phyloP scores from a whole-genome alignment of 441 rosid species.

The Cnidoscolus chayamansa region DNA sequence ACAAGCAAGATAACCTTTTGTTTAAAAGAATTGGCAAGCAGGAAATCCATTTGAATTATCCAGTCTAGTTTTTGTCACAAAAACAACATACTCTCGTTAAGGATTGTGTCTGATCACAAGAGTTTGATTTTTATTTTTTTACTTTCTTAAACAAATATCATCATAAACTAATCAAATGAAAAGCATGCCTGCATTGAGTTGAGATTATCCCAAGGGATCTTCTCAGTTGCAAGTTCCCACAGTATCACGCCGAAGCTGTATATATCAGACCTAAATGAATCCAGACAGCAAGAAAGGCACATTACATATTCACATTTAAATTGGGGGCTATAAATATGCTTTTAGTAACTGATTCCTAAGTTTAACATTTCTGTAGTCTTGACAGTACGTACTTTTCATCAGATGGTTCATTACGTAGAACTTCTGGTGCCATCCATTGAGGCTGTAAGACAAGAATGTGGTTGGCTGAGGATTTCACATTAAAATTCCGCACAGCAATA shows the following conservation, averaged over 20 bases:
- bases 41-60: background rate
- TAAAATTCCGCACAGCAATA: conserved; percentile 9
- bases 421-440: conserved; percentile 99
- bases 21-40: conserved; percentile 2
- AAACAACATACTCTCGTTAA: background rate
- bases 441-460: conserved; percentile 50
- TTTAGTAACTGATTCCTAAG: conserved; percentile 12
- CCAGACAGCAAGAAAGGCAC: conserved; percentile 20
- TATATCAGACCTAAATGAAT: conserved; percentile 66
- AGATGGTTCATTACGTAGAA: conserved; percentile 83
- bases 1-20: conserved; percentile 4
- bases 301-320: background rate
- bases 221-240: conserved; percentile 95
- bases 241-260: conserved; percentile 88
- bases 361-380: conserved; percentile 16
- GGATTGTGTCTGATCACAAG: background rate
- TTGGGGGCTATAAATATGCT: conserved; percentile 16
- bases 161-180: conserved; percentile 17
- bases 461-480: conserved; percentile 18
- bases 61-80: background rate
- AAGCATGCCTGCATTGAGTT: conserved; percentile 86
- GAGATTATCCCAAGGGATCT: conserved; percentile 94
- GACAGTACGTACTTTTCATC: conserved; percentile 72
- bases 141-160: conserved; percentile 9
- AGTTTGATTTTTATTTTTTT: background rate